These are phyloP conservation scores for Cryptococcus sp. DNA, from an alignment of 1,284 basidiomycete species.

Conservation along the genomic window DNA sequence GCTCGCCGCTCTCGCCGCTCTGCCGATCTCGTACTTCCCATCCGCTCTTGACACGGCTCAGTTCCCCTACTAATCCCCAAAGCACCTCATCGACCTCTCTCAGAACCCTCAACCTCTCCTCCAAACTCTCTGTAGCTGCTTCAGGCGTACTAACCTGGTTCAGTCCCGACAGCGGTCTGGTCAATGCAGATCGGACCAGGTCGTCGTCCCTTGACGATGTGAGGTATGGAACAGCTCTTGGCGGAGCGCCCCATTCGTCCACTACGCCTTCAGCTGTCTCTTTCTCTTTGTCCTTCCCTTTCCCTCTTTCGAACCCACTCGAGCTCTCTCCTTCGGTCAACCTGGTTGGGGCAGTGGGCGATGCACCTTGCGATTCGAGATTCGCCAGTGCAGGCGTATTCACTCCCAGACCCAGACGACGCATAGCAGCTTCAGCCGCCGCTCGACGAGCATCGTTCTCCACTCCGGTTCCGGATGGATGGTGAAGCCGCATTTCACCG, in stretches of 20 bases:
- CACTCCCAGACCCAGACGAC: conserved; percentile 21
- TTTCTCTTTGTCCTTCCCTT: conserved; percentile 16
- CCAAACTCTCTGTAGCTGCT: conserved; percentile 65
- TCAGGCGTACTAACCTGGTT: conserved; percentile 11
- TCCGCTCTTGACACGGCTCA: conserved; percentile 70
- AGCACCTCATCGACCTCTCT: conserved; percentile 71
- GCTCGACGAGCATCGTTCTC: conserved; percentile 17
- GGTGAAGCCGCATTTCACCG: conserved; percentile 3
- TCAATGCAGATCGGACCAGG: background rate
- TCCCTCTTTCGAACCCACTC: conserved; percentile 9
- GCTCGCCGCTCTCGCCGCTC: no score
- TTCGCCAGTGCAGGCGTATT: background rate
- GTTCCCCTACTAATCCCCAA: conserved; percentile 71
- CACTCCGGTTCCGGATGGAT: conserved; percentile 59
- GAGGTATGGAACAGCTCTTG: background rate
- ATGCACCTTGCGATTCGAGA: background rate
- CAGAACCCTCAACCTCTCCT: conserved; percentile 74
- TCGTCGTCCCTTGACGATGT: background rate
- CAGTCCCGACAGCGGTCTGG: background rate
- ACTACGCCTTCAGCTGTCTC: conserved; percentile 1
- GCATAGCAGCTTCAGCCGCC: conserved; percentile 38
- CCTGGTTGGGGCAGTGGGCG: background rate
- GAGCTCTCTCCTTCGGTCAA: no score
- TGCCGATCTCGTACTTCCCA: conserved; percentile 39
- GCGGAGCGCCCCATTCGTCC: conserved; percentile 11